These are phyloP conservation scores for Syzygium grande DNA, from an alignment of 345 rosid species.

Conservation along the genomic window DNA sequence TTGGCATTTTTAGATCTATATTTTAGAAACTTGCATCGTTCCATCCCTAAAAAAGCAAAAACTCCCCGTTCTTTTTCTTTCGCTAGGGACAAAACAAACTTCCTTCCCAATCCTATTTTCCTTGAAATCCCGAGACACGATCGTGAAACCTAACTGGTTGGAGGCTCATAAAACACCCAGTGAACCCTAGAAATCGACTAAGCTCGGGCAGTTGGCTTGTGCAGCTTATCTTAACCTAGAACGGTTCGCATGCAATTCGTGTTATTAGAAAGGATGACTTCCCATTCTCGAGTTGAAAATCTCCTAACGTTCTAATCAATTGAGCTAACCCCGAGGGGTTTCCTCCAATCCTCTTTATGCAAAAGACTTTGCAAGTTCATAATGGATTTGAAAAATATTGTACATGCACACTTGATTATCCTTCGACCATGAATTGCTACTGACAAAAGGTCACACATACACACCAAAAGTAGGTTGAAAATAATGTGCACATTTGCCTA, in stretches of 20 bases:
- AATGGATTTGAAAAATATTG: background rate
- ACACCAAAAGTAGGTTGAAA: background rate
- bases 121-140: background rate
- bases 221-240: background rate
- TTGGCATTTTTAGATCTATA: background rate
- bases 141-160: fast-evolving
- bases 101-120: background rate
- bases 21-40: background rate
- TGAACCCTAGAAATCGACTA: too few species aligned
- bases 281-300: background rate
- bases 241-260: background rate
- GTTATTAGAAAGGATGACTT: background rate
- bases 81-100: background rate
- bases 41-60: background rate
- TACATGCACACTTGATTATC: background rate
- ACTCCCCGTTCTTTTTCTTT: background rate
- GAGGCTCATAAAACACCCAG: background rate
- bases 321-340: background rate
- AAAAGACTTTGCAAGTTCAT: background rate
- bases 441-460: background rate
- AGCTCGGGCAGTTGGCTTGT: too few species aligned
- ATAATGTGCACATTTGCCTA: background rate
- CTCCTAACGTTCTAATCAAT: background rate
- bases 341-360: background rate
- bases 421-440: background rate